A percentile compares a stretch with the other conserved stretches of the same genome.
These are phyloP conservation scores for Thelephora terrestris DNA, from an alignment of 1,284 basidiomycete species.

Conservation along the genomic window DNA sequence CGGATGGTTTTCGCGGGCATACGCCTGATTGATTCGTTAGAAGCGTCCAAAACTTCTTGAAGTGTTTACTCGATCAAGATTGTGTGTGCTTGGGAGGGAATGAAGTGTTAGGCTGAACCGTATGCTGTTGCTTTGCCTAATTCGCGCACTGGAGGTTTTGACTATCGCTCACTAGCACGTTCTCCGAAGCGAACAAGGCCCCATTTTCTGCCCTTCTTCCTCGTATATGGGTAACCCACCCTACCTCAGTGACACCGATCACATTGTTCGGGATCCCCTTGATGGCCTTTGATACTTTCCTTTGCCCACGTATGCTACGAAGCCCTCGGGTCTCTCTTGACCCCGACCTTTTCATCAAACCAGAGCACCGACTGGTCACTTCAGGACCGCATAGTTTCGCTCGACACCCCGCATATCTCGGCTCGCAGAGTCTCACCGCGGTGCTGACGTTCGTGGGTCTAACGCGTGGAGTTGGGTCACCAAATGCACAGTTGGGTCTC, in stretches of 20 bases:
- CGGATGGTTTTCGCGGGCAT: too few relatives aligned
- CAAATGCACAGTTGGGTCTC: conserved; percentile 29
- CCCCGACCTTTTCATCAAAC: conserved; percentile 48
- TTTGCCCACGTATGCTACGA: conserved; percentile 30
- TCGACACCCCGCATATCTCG: conserved; percentile 25
- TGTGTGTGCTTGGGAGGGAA: too few relatives aligned
- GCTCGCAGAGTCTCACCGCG: conserved; percentile 28
- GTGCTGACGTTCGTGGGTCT: conserved; percentile 43
- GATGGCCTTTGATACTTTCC: conserved; percentile 33
- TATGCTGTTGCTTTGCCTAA: background rate
- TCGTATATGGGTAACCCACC: conserved; percentile 18
- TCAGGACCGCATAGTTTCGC: conserved; percentile 43
- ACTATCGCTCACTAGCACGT: conserved; percentile 27
- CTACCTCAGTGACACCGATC: conserved; percentile 30
- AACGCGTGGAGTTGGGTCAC: conserved; percentile 44
- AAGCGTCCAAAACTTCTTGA: too few relatives aligned
- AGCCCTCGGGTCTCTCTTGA: conserved; percentile 43
- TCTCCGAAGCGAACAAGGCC: conserved; percentile 20
- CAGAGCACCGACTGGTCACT: conserved; percentile 45
- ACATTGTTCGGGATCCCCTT: conserved; percentile 41
- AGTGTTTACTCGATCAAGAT: too few relatives aligned
- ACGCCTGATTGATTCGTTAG: too few relatives aligned
- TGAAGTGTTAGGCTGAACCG: too few relatives aligned
- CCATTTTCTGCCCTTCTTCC: conserved; percentile 20
- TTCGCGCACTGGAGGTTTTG: background rate